Evolutionary conservation across 805 yeast genomes (phyloP), one percentile per base, ranked within the genome.

Genomic region (Lipomyces anomalus): DNA sequence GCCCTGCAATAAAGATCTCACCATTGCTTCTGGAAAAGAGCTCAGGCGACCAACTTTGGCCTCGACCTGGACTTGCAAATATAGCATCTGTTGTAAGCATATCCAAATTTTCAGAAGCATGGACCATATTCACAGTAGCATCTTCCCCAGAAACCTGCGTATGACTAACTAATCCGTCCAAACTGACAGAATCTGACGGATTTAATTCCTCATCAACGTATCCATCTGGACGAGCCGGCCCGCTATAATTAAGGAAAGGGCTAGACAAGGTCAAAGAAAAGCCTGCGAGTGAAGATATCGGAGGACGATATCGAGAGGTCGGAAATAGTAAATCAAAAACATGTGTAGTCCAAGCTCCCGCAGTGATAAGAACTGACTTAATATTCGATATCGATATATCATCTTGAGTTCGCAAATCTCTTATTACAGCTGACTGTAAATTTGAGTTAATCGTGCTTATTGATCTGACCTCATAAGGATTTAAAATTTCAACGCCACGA

Each of bases 11-110:
- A 35, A 52, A 53, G 3, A 53, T 40, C 23, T 53, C 57, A 21
- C 57, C 57, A 38, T 53, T 52, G 23, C 55, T 41, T n/a, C 56
- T 36, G n/a, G 52, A 46, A 35, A 52, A 50, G 7, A 53, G 18
- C 22, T 53, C 57, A 1, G 57, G 57, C 6, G 48, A 48, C 57
- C 57, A 53, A 21, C 42, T 37, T 3, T 36, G 33, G 6, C 26
- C 35, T 39, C 48, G 38, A 4, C 51, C 39, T 9, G 52, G 38
- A 6, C 51, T 37, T 3, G 47, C 46, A 33, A 53, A 53, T 11
- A 53, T 36, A 3, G 52, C 54, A 20, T 46, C 41, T n/a, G n/a
- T n/a, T n/a, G n/a, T n/a, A n/a, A n/a, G n/a, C n/a, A n/a, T n/a
- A n/a, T n/a, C n/a, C n/a, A n/a, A n/a, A n/a, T n/a, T n/a, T n/a